These are phyloP conservation scores for Macrophomina phaseolina DNA, from an alignment of 2,329 filamentous ascomycete genomes.

Conservation along the genomic window DNA sequence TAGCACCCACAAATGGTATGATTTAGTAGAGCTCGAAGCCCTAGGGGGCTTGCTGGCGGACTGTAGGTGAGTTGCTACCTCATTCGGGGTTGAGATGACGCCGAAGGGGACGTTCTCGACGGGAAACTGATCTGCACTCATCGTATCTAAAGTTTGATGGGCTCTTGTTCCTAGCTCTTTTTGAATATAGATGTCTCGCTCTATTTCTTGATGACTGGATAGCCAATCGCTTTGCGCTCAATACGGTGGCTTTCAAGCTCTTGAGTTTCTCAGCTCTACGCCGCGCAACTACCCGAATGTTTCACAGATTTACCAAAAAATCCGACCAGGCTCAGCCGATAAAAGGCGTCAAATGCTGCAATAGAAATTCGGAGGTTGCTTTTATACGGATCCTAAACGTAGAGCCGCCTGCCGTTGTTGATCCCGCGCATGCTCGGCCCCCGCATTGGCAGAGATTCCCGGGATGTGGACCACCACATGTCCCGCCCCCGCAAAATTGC, in stretches of 20 bases:
- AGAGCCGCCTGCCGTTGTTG: background rate
- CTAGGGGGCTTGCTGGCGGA: no score
- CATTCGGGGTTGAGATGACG: conserved; percentile 10
- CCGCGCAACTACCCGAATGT: no score
- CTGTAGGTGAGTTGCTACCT: background rate
- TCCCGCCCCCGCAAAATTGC: background rate
- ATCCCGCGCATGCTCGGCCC: background rate
- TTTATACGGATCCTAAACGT: background rate
- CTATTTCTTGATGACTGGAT: no score
- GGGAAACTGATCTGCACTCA: conserved; percentile 11
- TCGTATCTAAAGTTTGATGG: background rate
- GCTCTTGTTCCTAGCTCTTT: background rate
- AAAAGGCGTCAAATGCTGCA: background rate
- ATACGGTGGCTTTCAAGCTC: no score
- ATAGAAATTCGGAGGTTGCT: background rate
- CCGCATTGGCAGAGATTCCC: background rate
- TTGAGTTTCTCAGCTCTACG: no score
- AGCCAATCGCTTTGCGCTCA: no score
- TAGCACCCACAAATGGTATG: no score
- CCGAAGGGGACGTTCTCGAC: conserved; percentile 13
- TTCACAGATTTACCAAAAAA: background rate
- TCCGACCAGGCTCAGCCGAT: background rate
- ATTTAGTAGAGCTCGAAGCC: background rate
- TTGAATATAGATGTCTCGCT: no score
- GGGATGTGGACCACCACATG: conserved; percentile 13